Base-by-base conservation (phyloP, 345 rosid species). In the Gossypium herbaceum region DNA sequence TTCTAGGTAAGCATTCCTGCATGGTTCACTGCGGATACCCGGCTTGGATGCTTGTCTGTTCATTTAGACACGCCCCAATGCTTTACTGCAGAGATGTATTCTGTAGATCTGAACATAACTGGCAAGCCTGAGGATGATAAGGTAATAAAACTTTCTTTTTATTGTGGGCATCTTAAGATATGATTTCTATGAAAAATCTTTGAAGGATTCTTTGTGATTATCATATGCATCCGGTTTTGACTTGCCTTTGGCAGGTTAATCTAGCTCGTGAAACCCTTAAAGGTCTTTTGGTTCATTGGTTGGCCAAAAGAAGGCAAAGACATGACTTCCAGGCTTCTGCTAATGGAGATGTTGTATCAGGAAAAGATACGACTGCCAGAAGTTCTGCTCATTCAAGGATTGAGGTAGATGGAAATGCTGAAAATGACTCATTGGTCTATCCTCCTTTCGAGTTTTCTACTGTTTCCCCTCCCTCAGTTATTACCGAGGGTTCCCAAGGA, bases 1-100 rank as follows among this genome's bases (percentile, higher is more conserved):
- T 77, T 80, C 72, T 76, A 96, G 99, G 98, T 96, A 56, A 96
- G 98, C 87, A 86, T 96, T 81, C 99, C 99, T 82, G 89, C 97
- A 17, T 96, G 99, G 99, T 96, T 90, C 84, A 85, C 92, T 54
- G 92, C 91, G 81, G 99, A 96, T 80, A 86, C 97, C 25, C 85
- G 97, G 85, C 97, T 93, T 79, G 98, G 99, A 76, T 87, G 95
- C 84, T 88, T 96, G 86, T 92, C 98, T 60, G 64, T 93, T 72
- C 98, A 96, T 87, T 87, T 96, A 86, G 99, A 96, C 73, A 90
- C 95, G 11, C 98, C 99, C 29, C 99, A 96, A 76, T 96, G 99
- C 89, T 96, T 96, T 83, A 86, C 97, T 12, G 99, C 99, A 0
- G 98, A 93, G 86, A 92, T 96, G 99, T 96, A 96, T 87, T 89